These are phyloP conservation scores for Amylostereum areolatum DNA, from an alignment of 1,284 basidiomycete genomes.

Conservation along the genomic window DNA sequence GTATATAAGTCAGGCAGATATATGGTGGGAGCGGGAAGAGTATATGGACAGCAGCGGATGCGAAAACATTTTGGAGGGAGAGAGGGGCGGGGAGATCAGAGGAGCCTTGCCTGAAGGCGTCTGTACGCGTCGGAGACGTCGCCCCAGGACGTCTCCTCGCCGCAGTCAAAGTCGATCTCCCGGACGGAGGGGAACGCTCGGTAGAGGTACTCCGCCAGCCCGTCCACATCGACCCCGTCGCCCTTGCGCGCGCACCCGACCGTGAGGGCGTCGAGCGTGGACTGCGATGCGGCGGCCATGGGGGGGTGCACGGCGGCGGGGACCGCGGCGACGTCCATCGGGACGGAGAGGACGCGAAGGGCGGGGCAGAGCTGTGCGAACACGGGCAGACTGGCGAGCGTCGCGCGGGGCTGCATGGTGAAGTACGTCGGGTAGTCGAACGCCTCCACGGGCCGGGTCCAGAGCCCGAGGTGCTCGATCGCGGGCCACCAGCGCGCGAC, in stretches of 20 bases:
- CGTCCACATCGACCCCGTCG: constrained; percentile 7
- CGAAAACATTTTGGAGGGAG: too few species aligned
- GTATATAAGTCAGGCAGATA: too few species aligned
- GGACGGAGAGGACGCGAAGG: constrained; percentile 9
- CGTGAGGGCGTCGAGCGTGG: constrained; percentile 9
- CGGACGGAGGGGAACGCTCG: constrained; percentile 11
- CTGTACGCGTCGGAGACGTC: constrained; percentile 5
- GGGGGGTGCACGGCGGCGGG: constrained; percentile 8
- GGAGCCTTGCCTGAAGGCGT: not conserved
- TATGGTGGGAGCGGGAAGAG: too few species aligned
- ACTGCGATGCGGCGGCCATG: constrained; percentile 4
- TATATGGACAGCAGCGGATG: too few species aligned
- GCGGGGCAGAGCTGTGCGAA: constrained; percentile 10
- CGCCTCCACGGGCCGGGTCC: constrained; percentile 13
- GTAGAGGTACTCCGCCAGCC: constrained; percentile 12
- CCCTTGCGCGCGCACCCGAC: constrained; percentile 11
- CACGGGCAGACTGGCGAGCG: constrained; percentile 9
- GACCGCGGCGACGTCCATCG: constrained; percentile 10
- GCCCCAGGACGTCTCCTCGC: constrained; percentile 11
- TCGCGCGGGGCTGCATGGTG: constrained; percentile 10
- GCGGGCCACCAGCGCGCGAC: constrained; percentile 14
- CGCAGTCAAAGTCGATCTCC: constrained; percentile 12
- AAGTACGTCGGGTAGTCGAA: constrained; percentile 14
- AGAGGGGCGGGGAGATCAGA: too few species aligned
- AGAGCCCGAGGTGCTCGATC: constrained; percentile 13